Evolutionary conservation across 1,284 basidiomycete genomes (phyloP), one percentile per base, ranked within the genome.

Genomic region (Irpex rosettiformis): DNA sequence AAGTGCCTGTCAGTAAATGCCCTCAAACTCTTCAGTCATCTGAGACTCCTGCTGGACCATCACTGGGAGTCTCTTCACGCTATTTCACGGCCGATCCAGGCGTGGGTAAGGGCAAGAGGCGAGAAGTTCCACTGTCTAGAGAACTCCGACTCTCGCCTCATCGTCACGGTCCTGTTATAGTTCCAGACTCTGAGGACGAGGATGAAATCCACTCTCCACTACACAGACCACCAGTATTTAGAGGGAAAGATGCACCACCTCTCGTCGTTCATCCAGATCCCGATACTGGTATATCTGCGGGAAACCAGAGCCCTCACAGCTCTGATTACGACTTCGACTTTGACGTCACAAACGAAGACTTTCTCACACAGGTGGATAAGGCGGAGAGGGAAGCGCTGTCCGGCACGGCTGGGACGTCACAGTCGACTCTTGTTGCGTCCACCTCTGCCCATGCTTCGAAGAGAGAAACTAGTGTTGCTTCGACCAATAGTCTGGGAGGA

Each of bases 301-400:
- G 13, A 16, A 11, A 28, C 27, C 27, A 25, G 43, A 53, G 61
- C 47, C 56, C 52, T n/a, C 49, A 53, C 13, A 67, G 67, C 63
- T 70, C 72, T 42, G 68, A 72, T 29, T 71, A 72, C 55, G 73
- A 69, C 43, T 66, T 67, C 60, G 65, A 64, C 18, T 70, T 69
- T 48, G 69, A 70, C 25, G 68, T 74, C 48, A 73, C 70, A n/a
- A 62, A 75, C 55, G 73, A 77, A 58, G 71, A 64, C 22, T 71
- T 79, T 58, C 62, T 79, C 25, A 72, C 71, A 55, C 71, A 70
- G 29, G 51, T 75, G 16, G 70, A 75, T 58, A 69, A 74, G 61
- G 70, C 68, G 2, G 79, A 80, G 62, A 65, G 72, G 55, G 67
- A 70, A 55, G 54, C 54, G 11, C 16, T 51, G 3, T 40, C 33